Evolutionary conservation across 176 grass and related monocot genomes (phyloP), one percentile per base, ranked within the genome.

Genomic region (Musa beccarii): DNA sequence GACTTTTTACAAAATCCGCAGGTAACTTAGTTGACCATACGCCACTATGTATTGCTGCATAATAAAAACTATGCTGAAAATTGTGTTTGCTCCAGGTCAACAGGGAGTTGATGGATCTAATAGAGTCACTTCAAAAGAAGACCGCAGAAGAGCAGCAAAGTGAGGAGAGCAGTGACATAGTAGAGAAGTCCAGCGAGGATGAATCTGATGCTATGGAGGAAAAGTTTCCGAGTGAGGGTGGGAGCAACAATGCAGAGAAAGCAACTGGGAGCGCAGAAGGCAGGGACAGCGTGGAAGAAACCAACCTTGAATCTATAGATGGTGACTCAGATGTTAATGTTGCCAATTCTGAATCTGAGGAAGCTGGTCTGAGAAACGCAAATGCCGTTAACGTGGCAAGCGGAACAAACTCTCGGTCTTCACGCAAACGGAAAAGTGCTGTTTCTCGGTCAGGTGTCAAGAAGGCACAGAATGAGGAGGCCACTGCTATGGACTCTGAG

Each of bases 1-100:
- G 90, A 99, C 55, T 99, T 92, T 76, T 28, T 99, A 71, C 76
- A 87, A 74, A 99, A 87, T 76, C 90, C 95, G 0, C 90, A 99
- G 78, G 95, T 94, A 80, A 59, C 59, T 53, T 52, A 52, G 14
- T 68, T 19, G n/a, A 79, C 52, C n/a, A 54, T 3, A 25, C 29
- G 25, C 53, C 19, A 52, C 21, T 1, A 11, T 74, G 19, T 74
- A 15, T 53, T 74, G 22, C 14, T 71, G 13, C 8, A 57, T 54
- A 59, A 8, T 11, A 12, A 1, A n/a, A 21, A 9, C 12, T 70
- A 2, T 20, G 14, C 16, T 51, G 11, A 49, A 51, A 51, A 51
- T 43, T 3, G 21, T 66, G 49, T 1, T 26, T 25, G 69, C 81
- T 79, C 67, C 86, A 99, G 95, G 86, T 99, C 64, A 99, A 99